Conservation (phyloP, 345 rosid species). For the Isatis tinctoria region DNA sequence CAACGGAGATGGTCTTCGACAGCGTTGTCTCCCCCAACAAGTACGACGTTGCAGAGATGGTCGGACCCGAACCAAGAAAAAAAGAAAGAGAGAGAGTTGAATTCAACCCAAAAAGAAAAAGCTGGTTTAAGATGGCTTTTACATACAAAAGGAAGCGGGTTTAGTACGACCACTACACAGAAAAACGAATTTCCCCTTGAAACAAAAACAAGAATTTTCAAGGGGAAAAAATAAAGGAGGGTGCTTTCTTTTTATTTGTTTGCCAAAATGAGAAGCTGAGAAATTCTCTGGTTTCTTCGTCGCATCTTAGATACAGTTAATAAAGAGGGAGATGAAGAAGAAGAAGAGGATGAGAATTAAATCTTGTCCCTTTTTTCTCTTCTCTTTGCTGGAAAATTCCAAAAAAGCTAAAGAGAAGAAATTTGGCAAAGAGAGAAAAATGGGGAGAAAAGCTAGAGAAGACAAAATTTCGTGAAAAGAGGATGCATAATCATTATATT, state of each 20-base stretch:
- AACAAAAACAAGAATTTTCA: conserved; percentile 5
- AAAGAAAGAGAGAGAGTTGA: background rate
- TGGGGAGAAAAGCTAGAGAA: background rate
- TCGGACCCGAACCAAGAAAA: conserved; percentile 12
- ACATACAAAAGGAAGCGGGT: conserved; percentile 29
- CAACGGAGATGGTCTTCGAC: conserved; percentile 23
- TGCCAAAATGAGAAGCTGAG: background rate
- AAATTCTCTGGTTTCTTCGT: background rate
- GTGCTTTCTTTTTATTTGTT: background rate
- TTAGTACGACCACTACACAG: conserved; percentile 29
- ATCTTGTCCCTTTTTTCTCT: background rate
- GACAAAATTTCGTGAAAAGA: conserved; percentile 28
- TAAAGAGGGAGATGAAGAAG: background rate
- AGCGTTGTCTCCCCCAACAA: conserved; percentile 19
- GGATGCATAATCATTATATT: conserved; percentile 15
- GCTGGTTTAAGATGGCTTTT: conserved; percentile 22
- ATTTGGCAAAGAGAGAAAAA: conserved; percentile 10
- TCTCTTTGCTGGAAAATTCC: conserved; percentile 19
- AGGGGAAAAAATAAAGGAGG: background rate
- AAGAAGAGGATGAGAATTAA: background rate
- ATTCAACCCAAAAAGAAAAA: conserved; percentile 10
- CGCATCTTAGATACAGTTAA: background rate
- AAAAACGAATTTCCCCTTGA: conserved; percentile 23
- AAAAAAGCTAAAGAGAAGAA: conserved; percentile 10
- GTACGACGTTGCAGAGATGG: conserved; percentile 37